Evolutionary conservation across 1,139 yeast genomes (phyloP), one percentile per base, ranked within the genome.

Genomic region (Zygosaccharomyces pseudobailii): DNA sequence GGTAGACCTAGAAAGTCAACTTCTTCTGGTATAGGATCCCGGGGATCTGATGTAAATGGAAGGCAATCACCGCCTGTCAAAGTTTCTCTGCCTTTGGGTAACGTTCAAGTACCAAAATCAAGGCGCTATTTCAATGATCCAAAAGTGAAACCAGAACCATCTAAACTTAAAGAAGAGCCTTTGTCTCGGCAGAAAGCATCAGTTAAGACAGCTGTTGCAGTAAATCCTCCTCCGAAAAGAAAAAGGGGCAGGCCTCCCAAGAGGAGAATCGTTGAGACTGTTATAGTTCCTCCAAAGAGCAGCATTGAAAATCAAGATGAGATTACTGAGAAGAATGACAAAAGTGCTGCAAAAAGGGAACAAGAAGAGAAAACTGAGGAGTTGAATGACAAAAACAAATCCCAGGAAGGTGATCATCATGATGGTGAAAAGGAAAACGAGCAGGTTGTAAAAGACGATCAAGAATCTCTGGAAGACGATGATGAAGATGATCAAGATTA

Each of bases 121-220:
- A 63, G 57, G 47, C 55, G 59, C 34, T 62, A 62, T 46, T 76
- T 60, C 58, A 58, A 45, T 43, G 67, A 53, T 63, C 79, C 53
- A 68, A 24, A 40, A 23, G 38, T 37, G 9, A 40, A 46, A 36
- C 36, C 34, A 17, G 44, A 46, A 17, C 43, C 43, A 7, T 17
- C 35, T 10, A 30, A 34, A 21, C 36, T 24, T 8, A 23, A 30
- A 21, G 46, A 46, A 36, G 19, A 27, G 10, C 25, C 40, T 22
- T 33, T 27, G 6, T 25, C 23, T 8, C 44, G 21, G 5, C 31
- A 20, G n/a, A 34, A 24, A 24, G 22, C 21, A 6, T 31, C 21
- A 6, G 39, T 36, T 21, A 28, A 27, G 3, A 22, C 51, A 13
- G 32, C 44, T 13, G 27, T 35, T 19, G 23, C 49, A n/a, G 20